Base-by-base conservation (phyloP, 108 stramenopile genomes). In the Halocafeteria seosinensis region DNA sequence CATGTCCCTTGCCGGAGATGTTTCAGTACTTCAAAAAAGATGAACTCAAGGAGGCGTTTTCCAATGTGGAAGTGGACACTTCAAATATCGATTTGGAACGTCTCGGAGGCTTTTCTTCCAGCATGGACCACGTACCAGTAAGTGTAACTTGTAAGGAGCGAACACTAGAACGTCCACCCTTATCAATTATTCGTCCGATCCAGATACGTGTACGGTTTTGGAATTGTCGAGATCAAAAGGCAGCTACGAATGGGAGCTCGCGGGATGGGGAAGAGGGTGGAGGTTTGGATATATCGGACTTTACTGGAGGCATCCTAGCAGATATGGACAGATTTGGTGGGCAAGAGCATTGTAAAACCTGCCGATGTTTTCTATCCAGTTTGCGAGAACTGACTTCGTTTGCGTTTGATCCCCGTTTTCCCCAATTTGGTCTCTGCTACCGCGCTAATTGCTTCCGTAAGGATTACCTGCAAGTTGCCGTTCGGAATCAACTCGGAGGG, bases 81-180 rank as follows among this genome's bases (percentile, higher is more conserved):
- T 17, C 42, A n/a, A 47, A 21, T n/a, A 47, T n/a, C 42, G n/a
- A n/a, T n/a, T n/a, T n/a, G n/a, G 42, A 47, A 17, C n/a, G 17
- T 17, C 17, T 47, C n/a, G 57, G 57, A 17, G 57, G 57, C 17
- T 8, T 59, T n/a, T 30, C 27, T 17, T 26, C 57, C 6, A 5
- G 34, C 5, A 59, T 59, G 57, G 57, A 59, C 57, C 36, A 21
- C 28, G 57, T n/a, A 35, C 57, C 57, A n/a, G 57, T 59, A 35
- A 13, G 25, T 2, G 12, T 3, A 35, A n/a, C n/a, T n/a, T n/a
- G n/a, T n/a, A n/a, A n/a, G n/a, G n/a, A n/a, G n/a, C n/a, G n/a
- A n/a, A n/a, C n/a, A n/a, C n/a, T n/a, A n/a, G n/a, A n/a, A n/a
- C n/a, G n/a, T n/a, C n/a, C n/a, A n/a, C n/a, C n/a, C n/a, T n/a